These are phyloP conservation scores for Xylariaceae sp. DNA, from an alignment of 2,329 filamentous ascomycete genomes.

Conservation along the genomic window DNA sequence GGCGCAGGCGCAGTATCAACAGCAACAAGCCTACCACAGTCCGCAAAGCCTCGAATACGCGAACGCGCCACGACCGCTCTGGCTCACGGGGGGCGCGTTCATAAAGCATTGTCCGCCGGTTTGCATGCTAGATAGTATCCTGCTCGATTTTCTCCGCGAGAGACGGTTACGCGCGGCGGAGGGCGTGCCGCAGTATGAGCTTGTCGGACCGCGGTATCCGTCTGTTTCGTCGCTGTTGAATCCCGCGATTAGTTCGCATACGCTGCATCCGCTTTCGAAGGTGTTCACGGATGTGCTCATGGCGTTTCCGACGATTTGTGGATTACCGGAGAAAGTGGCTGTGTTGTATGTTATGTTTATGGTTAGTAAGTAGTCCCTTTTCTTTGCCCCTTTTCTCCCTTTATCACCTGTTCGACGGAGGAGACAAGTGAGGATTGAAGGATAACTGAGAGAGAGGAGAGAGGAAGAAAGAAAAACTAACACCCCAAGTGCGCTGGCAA, in stretches of 20 bases:
- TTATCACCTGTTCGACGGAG: too few relatives aligned
- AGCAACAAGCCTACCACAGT: neutral
- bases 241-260: constrained; percentile 54
- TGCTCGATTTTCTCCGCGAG: constrained; percentile 72
- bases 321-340: constrained; percentile 76
- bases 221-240: constrained; percentile 75
- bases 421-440: too few relatives aligned
- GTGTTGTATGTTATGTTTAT: constrained; percentile 84
- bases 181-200: constrained; percentile 57
- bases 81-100: constrained; percentile 30
- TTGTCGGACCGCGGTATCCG: constrained; percentile 73
- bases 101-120: constrained; percentile 62
- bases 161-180: constrained; percentile 60
- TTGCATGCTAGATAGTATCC: constrained; percentile 71
- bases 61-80: neutral
- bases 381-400: neutral
- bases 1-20: constrained; percentile 5
- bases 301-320: constrained; percentile 74
- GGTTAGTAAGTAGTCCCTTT: constrained; percentile 38
- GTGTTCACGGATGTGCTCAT: constrained; percentile 79
- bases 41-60: constrained; percentile 13
- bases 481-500: constrained; percentile 64
- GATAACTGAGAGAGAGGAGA: too few relatives aligned
- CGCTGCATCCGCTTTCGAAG: constrained; percentile 69
- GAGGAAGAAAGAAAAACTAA: neutral